Evolutionary conservation across 495 filamentous ascomycete genomes (phyloP), one percentile per base, ranked within the genome.

Genomic region (Penicillium tannophilum): DNA sequence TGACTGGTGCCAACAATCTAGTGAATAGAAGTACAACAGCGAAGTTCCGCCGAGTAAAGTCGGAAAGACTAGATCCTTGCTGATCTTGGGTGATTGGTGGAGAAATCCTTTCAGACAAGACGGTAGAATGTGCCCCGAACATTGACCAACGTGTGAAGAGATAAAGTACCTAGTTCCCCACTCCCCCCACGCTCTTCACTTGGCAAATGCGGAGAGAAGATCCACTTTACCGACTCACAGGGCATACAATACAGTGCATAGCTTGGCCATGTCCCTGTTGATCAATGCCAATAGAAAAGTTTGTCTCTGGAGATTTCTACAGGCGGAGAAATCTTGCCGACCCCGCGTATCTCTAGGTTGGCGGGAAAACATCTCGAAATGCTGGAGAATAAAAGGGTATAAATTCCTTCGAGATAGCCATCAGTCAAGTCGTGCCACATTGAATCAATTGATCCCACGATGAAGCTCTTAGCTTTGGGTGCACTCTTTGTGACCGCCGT

Each of bases 321-420:
- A 73, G 69, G 71, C 63, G 71, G 71, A 73, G 64, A 73, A 73
- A 73, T 60, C 53, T 56, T 8, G 6, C 12, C 6, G n/a, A 30
- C 35, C 17, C 20, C 44, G 20, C 44, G 20, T 26, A 45, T 7
- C 24, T 11, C 20, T 20, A 26, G 44, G 14, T 4, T 26, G 44
- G 11, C 24, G 44, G 44, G 9, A 6, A 30, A 28, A 49, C 14
- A 5, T 24, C 14, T n/a, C 42, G 20, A 20, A 23, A 23, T 23
- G 42, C 39, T 41, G 39, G 33, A 17, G 16, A 17, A 16, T n/a
- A n/a, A 6, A n/a, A 6, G 6, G 39, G 14, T 17, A 41, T 41
- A 41, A 41, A 41, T 41, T 5, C 4, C 14, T n/a, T n/a, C 39
- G n/a, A 41, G 6, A 11, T 36, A 8, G 33, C 33, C 9, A 36